phyloP scores from a whole-genome alignment of 176 grass and related monocot species.

The Triticum dicoccoides region DNA sequence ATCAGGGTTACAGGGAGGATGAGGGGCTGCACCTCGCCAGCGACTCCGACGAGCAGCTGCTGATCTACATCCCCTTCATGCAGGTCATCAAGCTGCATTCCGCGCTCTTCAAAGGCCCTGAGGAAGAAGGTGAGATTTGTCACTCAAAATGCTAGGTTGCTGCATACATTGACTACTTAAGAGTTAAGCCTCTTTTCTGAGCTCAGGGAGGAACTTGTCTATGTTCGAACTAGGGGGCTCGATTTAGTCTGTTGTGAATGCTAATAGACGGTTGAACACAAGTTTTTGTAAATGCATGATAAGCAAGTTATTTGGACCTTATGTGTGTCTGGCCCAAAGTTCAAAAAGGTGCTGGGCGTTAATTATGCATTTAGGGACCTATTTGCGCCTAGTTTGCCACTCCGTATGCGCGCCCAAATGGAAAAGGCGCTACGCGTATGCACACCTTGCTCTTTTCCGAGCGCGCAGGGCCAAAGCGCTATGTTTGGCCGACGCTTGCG shows the following conservation, averaged over 20 bases:
- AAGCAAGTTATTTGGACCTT: not conserved
- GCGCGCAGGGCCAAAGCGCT: no score
- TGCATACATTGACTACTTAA: not conserved
- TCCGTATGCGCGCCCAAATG: no score
- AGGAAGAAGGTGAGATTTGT: conserved; percentile 71
- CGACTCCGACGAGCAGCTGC: conserved; percentile 83
- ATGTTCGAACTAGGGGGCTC: not conserved
- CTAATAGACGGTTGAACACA: not conserved
- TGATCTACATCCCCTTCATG: conserved; percentile 85
- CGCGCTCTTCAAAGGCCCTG: conserved; percentile 65
- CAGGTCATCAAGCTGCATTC: conserved; percentile 94
- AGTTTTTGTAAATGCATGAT: not conserved
- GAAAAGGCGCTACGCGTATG: no score
- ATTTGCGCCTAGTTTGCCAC: no score
- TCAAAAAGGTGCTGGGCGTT: no score
- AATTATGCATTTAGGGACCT: no score
- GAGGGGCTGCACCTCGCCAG: conserved; percentile 83
- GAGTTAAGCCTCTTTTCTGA: not conserved
- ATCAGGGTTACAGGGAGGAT: conserved; percentile 80
- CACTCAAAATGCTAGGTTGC: not conserved
- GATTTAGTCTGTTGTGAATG: not conserved
- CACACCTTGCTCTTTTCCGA: no score
- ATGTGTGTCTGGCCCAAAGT: not conserved
- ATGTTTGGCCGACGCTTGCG: no score
- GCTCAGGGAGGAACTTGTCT: not conserved